A percentile compares a stretch with the other conserved stretches of the same genome.
phyloP scores from a whole-genome alignment of 106 monocot species.

The Triglochin maritima region DNA sequence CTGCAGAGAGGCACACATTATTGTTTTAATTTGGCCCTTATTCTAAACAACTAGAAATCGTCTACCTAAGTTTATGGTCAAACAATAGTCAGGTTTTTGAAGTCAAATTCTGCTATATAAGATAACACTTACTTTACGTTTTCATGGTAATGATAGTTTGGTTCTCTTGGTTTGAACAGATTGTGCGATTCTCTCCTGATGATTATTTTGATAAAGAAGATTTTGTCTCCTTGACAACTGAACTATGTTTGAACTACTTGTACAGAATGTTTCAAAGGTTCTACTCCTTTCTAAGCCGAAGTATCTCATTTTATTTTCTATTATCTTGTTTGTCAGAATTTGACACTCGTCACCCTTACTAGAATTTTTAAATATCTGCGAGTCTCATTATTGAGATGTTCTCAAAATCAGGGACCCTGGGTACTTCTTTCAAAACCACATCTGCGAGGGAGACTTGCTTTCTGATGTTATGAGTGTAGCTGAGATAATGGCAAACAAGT shows the following conservation, averaged over 20 bases:
- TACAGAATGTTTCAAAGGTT: slow-evolving; percentile 46
- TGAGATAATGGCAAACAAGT: slow-evolving; percentile 33
- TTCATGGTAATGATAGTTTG: too few species aligned
- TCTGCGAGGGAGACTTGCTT: slow-evolving; percentile 21
- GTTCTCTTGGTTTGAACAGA: slow-evolving; percentile 25
- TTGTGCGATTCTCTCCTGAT: slow-evolving; percentile 55
- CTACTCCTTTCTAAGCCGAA: background rate
- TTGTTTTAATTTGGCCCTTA: too few species aligned
- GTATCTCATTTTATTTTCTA: background rate
- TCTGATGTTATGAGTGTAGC: slow-evolving; percentile 33
- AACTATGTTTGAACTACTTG: slow-evolving; percentile 56
- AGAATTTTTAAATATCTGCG: too few species aligned
- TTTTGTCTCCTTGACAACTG: slow-evolving; percentile 37
- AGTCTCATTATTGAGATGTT: too few species aligned
- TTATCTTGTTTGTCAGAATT: background rate
- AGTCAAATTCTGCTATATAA: too few species aligned
- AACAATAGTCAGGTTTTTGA: too few species aligned
- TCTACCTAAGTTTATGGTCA: too few species aligned
- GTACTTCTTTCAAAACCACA: slow-evolving; percentile 15
- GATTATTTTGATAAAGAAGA: slow-evolving; percentile 46
- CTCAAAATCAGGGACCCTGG: too few species aligned
- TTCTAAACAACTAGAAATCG: too few species aligned
- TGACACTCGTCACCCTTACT: too few species aligned
- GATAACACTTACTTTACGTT: too few species aligned
- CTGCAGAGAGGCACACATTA: too few species aligned